Percentiles rank a stretch among this genome's conserved stretches.
These are phyloP conservation scores for Rhododendron vialii DNA, from an alignment of 148 eudicot genomes.

Conservation along the genomic window DNA sequence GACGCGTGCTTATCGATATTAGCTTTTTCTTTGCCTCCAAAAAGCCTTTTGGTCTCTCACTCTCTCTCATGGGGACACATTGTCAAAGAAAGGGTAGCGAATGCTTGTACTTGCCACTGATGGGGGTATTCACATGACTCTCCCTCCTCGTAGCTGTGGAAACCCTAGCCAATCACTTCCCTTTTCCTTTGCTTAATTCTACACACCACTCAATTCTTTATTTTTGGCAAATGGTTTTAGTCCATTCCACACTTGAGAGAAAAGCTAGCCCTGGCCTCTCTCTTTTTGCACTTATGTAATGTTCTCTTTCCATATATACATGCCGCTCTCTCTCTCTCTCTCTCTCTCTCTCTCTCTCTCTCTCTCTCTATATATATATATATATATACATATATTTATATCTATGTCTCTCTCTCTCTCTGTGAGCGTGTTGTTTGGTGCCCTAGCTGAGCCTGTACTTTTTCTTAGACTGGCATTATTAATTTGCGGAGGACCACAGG, in stretches of 20 bases:
- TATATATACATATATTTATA: too few species aligned
- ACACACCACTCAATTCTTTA: background rate
- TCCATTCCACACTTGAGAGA: conserved; percentile 12
- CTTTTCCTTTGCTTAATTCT: background rate
- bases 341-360: conserved; percentile 1
- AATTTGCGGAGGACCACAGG: conserved; percentile 11
- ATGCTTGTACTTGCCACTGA: conserved; percentile 24
- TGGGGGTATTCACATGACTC: conserved; percentile 12
- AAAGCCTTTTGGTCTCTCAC: background rate
- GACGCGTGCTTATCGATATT: conserved; percentile 19
- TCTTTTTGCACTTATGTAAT: background rate
- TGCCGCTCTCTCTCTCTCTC: conserved; percentile 20
- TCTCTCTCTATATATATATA: background rate
- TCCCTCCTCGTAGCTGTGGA: conserved; percentile 1
- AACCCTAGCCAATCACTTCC: conserved; percentile 24
- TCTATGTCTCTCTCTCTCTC: background rate
- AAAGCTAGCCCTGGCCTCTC: background rate
- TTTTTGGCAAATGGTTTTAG: conserved; percentile 13
- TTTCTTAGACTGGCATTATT: background rate
- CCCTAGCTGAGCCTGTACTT: background rate
- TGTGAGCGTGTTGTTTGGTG: background rate
- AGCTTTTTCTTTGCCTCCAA: background rate
- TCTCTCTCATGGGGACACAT: background rate
- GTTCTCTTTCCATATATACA: conserved; percentile 16
- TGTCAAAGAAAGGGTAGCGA: background rate